These are phyloP conservation scores for Diaporthe amygdali DNA, from an alignment of 2,329 filamentous ascomycete species.

Conservation along the genomic window DNA sequence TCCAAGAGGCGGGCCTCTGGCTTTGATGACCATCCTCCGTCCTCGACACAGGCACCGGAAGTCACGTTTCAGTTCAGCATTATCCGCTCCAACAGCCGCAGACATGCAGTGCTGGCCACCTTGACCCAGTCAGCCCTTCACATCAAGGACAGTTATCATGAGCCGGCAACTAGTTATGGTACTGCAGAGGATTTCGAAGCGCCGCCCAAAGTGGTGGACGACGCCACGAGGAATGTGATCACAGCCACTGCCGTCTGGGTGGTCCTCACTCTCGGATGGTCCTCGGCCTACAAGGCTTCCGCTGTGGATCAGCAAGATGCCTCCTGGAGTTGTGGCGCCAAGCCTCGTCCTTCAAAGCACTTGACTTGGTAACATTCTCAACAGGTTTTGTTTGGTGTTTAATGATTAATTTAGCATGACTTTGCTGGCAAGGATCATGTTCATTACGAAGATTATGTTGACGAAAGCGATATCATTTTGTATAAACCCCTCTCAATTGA, in stretches of 20 bases:
- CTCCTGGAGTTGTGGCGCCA: neutral
- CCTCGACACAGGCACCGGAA: neutral
- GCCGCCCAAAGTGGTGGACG: neutral
- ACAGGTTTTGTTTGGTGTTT: neutral
- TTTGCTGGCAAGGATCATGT: accelerated
- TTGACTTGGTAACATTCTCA: neutral
- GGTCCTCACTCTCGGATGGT: slow-evolving; percentile 19
- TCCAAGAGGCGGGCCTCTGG: neutral
- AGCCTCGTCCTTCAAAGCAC: neutral
- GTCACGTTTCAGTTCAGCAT: slow-evolving; percentile 18
- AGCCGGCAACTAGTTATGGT: neutral
- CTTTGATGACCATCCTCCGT: neutral
- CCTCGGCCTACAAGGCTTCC: neutral
- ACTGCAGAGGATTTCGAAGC: neutral
- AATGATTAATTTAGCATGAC: neutral
- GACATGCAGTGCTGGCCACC: slow-evolving; percentile 18
- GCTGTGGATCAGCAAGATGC: neutral
- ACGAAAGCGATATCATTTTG: neutral
- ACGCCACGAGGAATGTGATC: slow-evolving; percentile 3
- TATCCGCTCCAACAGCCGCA: slow-evolving; percentile 5
- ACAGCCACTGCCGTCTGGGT: slow-evolving; percentile 16
- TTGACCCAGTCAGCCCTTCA: slow-evolving; percentile 2
- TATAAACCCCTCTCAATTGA: no score
- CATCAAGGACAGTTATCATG: slow-evolving; percentile 16
- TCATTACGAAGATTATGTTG: neutral